Evolutionary conservation across 306 rosid genomes (phyloP), one percentile per base, ranked within the genome.

Genomic region (Prinsepia uniflora): DNA sequence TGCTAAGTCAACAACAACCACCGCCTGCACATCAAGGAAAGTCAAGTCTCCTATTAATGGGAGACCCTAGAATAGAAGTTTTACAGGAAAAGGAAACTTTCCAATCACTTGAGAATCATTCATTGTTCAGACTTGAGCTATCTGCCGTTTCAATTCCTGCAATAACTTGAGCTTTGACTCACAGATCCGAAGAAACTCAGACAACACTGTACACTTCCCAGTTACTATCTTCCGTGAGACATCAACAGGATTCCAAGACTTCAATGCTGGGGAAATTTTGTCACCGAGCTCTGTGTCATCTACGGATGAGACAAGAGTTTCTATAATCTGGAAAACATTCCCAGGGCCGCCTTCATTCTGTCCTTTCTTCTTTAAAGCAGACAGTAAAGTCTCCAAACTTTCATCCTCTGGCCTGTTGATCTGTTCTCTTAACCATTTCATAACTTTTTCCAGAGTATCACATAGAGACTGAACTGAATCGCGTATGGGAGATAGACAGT

Each of bases 301-400:
- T 61, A 65, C 52, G 64, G 92, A 81, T 59, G 84, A 86, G 53
- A 72, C 63, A 44, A 63, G 81, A 14, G 90, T 77, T 71, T 83
- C 88, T 55, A 95, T 76, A 19, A 72, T 76, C 74, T 57, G 77
- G 63, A 85, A 85, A 63, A 91, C 90, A 75, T 73, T 74, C 49
- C 99, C 99, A 0, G 96, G 96, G 60, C 95, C 95, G 60, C 95
- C 95, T 65, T 83, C 89, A 57, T 67, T 79, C 63, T 79, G 87
- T 70, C 73, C 89, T 52, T 75, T 73, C 34, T 67, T 85, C 46
- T 48, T 75, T 41, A 95, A 70, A 74, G 84, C 70, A 19, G 75
- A 69, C 42, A 95, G 81, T 75, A 86, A 64, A 58, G 54, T 70
- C 41, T 89, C 97, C 71, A 88, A 48, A 72, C 69, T 78, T 80